Base-by-base conservation (phyloP, 305 asterid species). In the Fraxinus xanthoxyloides region DNA sequence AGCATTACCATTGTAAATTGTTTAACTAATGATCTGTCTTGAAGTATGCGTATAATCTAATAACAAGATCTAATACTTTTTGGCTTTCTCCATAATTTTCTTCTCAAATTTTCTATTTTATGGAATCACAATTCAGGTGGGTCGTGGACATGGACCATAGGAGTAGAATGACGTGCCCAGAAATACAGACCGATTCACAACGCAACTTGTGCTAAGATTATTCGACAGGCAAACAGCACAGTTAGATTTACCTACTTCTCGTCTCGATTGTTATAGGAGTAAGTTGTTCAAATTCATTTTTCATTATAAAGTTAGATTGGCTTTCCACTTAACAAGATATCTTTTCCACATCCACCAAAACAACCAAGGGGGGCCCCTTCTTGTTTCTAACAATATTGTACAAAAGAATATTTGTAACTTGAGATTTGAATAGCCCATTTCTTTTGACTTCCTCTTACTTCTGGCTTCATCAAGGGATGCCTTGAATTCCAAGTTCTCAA, bases 401-500 rank as follows among this genome's bases (percentile, higher is more conserved):
- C 77, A 36, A 85, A 82, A 79, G 83, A 82, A 84, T 81, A 72
- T 65, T 81, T 88, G 82, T 84, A 12, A 38, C 72, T 63, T 34
- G 72, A 86, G 78, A 79, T 54, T 72, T 80, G 56, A 75, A 79
- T 72, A 80, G 77, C 80, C 51, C 48, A 59, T 40, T 63, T 81
- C 80, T 59, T 31, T 23, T 38, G 46, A 65, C 79, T 78, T 84
- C 81, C 43, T 85, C 81, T 88, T 87, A 81, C 86, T 85, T 77
- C 54, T 72, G 69, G 15, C 84, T 82, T 86, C 84, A 80, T 85
- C 73, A 79, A 80, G 75, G 87, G 86, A 87, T 84, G 56, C 78
- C 90, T 91, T 90, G 84, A 40, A 80, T 21, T 76, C 56, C 75
- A 91, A 89, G 93, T 84, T 80, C 70, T 88, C 69, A 67, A 54